Base-by-base conservation (phyloP, 73 alveolate genomes). In the Uronychia setigera region DNA sequence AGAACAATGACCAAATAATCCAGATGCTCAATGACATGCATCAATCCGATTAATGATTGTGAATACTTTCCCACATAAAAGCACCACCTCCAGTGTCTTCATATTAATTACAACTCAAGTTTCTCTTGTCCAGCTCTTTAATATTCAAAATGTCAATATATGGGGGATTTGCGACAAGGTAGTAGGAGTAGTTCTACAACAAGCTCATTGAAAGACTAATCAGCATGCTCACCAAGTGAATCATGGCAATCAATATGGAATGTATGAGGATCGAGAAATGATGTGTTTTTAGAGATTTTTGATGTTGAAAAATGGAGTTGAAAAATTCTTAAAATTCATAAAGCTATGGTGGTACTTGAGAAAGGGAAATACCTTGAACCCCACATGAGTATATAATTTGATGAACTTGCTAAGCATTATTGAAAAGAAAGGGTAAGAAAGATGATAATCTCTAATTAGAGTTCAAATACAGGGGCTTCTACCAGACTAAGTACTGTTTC, bases 311-410 rank as follows among this genome's bases (percentile, higher is more conserved):
- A 27, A 26, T 76, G 28, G 28, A 58, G 29, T 5, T 26, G 19
- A 27, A 76, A 76, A 76, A 32, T 76, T 29, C 46, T 76, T 1
- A 76, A 76, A 31, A 76, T 76, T 11, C 81, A 76, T 30, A 76
- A 76, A 31, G 32, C 59, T 1, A 76, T 76, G 81, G 27, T 32
- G 32, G 32, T 31, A 1, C 5, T 76, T 35, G 81, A 76, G 27
- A 76, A 76, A 32, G 31, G 28, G 27, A 76, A 76, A 76, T 76
- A 76, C 32, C 32, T 76, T 26, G 81, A 76, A 27, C 81, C 81
- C n/a, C 81, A 28, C 27, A 26, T 76, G 29, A 28, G 59, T 30
- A 26, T 5, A 9, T 5, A 25, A 5, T 30, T 76, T 31, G 81
- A 76, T 25, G 81, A 76, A 1, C 81, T 76, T 27, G 81, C 27